Evolutionary conservation across 2,329 filamentous ascomycete species (phyloP).

Genomic region (Penicillium sp.): DNA sequence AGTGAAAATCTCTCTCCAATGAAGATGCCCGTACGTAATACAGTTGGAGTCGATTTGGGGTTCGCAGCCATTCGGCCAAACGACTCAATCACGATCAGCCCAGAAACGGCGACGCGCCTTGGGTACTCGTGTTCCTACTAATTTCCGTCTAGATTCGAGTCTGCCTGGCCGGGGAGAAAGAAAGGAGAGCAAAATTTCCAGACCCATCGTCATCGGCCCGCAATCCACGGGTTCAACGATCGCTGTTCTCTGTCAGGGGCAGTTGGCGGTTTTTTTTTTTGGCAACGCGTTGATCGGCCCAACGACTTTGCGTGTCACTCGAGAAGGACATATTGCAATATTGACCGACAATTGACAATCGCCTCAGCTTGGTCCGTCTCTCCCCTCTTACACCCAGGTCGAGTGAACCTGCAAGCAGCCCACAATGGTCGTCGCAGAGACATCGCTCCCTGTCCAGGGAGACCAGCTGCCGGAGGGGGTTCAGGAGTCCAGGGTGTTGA

Average conservation of each 20-base stretch:
- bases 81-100: constrained; percentile 17
- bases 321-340: not conserved
- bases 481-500: constrained; percentile 76
- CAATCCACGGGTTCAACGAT: constrained; percentile 8
- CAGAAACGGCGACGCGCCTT: not conserved
- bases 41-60: constrained; percentile 17
- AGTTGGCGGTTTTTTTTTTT: no score
- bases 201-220: constrained; percentile 16
- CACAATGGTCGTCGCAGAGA: constrained; percentile 23
- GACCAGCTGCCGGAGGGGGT: constrained; percentile 25
- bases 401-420: not conserved
- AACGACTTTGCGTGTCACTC: not conserved
- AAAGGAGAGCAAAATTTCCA: constrained; percentile 6
- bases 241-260: constrained; percentile 11
- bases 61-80: constrained; percentile 15
- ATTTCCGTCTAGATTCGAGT: not conserved
- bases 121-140: not conserved
- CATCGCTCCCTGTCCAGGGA: constrained; percentile 23
- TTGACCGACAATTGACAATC: not conserved
- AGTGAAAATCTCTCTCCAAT: constrained; percentile 15
- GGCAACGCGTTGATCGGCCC: not conserved
- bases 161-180: constrained; percentile 1
- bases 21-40: constrained; percentile 17
- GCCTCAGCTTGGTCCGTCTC: constrained; percentile 1
- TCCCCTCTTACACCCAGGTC: not conserved